phyloP scores from a whole-genome alignment of 2,329 filamentous ascomycete species.

The Rutstroemia sp. region DNA sequence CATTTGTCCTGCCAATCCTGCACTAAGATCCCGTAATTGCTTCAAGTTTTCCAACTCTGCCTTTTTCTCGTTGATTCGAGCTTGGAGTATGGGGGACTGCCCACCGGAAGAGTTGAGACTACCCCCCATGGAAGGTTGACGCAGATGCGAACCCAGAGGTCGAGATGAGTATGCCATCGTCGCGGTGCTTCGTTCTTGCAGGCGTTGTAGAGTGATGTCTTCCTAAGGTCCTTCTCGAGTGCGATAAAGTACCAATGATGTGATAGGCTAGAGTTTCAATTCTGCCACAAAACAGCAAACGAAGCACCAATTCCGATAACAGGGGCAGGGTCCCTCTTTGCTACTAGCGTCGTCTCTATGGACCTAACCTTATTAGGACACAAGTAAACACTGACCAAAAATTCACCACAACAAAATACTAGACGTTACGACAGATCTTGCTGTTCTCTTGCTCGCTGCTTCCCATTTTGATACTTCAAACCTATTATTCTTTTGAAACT shows the following conservation, averaged over 20 bases:
- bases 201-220: not conserved
- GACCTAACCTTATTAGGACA: constrained; percentile 7
- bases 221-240: not conserved
- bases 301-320: not conserved
- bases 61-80: constrained; percentile 80
- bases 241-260: not conserved
- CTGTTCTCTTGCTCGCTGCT: not conserved
- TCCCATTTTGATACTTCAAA: not conserved
- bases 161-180: constrained; percentile 50
- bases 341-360: constrained; percentile 3
- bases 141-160: constrained; percentile 58
- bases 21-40: constrained; percentile 71
- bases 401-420: not conserved
- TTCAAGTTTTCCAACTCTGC: constrained; percentile 72
- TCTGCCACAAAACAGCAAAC: too few species aligned
- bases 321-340: not conserved
- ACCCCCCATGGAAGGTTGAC: constrained; percentile 50
- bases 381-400: constrained; percentile 25
- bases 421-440: not conserved
- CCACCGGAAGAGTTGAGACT: constrained; percentile 38
- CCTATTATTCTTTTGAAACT: not conserved
- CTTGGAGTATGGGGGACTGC: constrained; percentile 63
- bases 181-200: not conserved
- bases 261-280: too few species aligned
- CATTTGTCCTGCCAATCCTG: constrained; percentile 74